These are phyloP conservation scores for Fusarium armeniacum DNA, from an alignment of 2,329 filamentous ascomycete species.

Conservation along the genomic window DNA sequence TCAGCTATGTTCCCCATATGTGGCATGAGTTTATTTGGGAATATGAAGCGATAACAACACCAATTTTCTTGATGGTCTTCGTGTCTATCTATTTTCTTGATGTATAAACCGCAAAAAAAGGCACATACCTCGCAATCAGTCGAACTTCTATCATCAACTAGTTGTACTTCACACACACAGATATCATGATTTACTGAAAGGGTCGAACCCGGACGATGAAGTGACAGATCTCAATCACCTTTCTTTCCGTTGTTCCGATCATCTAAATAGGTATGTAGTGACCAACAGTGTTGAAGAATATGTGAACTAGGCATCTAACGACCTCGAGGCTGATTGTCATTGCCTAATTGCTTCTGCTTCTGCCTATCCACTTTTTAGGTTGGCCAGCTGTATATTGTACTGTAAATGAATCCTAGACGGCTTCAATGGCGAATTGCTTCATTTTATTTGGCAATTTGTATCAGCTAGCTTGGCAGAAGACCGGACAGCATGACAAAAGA, in stretches of 20 bases:
- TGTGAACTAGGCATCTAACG: no score
- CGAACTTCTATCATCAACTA: background rate
- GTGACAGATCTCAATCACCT: background rate
- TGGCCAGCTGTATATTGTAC: background rate
- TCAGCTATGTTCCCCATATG: background rate
- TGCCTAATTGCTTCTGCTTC: no score
- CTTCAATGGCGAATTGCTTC: background rate
- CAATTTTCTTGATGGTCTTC: background rate
- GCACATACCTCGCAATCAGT: background rate
- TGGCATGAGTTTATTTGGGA: background rate
- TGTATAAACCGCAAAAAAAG: background rate
- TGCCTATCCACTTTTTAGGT: no score
- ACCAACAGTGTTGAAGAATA: background rate
- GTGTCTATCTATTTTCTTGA: background rate
- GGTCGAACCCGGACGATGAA: background rate
- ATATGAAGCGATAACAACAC: background rate
- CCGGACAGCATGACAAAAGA: no score
- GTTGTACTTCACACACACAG: background rate
- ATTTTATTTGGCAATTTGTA: background rate
- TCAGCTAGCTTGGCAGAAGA: no score
- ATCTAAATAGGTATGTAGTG: no score
- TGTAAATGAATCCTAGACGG: fast-evolving
- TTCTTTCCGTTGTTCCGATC: background rate
- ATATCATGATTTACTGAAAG: background rate
- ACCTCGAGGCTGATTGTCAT: no score